Conservation (phyloP, 2,329 filamentous ascomycete genomes). For the Acephala macrosclerotiorum region DNA sequence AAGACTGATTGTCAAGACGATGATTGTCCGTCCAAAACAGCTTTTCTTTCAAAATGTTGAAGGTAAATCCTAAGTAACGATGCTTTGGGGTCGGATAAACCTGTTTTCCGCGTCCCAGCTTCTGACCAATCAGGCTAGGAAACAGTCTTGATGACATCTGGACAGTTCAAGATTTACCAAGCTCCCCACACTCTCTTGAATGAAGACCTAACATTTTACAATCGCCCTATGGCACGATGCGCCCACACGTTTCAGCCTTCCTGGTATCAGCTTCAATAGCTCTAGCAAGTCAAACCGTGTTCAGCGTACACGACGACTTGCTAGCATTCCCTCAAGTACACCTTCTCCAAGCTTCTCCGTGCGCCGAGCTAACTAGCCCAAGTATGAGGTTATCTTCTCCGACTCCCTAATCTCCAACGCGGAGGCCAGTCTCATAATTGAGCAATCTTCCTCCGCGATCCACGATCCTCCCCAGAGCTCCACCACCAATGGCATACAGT, state of each 20-base stretch:
- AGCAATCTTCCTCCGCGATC: constrained; percentile 38
- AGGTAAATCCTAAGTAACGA: too few species aligned
- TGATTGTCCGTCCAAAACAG: too few species aligned
- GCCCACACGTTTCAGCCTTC: constrained; percentile 37
- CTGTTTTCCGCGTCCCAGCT: neutral
- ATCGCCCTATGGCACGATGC: constrained; percentile 45
- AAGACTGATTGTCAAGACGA: too few species aligned
- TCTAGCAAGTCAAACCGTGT: constrained; percentile 62
- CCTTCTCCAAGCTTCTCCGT: constrained; percentile 1
- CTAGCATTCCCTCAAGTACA: constrained; percentile 75
- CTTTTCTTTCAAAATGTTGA: too few species aligned
- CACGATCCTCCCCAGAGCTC: constrained; percentile 32
- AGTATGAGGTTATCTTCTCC: constrained; percentile 72
- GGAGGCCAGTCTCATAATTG: constrained; percentile 59
- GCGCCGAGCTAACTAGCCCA: constrained; percentile 34
- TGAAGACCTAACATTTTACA: constrained; percentile 8
- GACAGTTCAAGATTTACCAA: neutral
- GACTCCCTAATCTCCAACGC: constrained; percentile 65
- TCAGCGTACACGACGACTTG: constrained; percentile 77
- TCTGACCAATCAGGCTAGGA: neutral
- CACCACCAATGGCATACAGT: constrained; percentile 37
- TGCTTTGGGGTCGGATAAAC: too few species aligned
- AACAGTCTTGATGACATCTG: neutral
- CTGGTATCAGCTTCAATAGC: constrained; percentile 45
- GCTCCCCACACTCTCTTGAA: neutral